Percentiles rank a stretch among this genome's conserved stretches.
Evolutionary conservation across 2,329 filamentous ascomycete species (phyloP).

Genomic region (Lecanicillium sp.): DNA sequence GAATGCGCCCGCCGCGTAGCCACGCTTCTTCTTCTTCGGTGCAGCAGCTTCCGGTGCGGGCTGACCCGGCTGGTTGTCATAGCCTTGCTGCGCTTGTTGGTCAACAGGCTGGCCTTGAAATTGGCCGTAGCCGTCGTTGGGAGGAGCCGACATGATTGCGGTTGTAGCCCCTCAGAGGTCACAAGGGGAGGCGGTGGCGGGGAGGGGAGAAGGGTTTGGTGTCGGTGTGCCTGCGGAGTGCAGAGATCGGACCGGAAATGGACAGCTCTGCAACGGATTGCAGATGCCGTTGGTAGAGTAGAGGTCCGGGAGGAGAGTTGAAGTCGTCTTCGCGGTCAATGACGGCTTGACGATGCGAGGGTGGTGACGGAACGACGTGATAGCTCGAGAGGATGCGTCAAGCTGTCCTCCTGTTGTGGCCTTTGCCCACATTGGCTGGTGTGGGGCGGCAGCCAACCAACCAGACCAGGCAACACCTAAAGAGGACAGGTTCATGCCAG

Average conservation of each 20-base stretch:
- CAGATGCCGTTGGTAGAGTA: neutral
- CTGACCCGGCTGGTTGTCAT: constrained; percentile 26
- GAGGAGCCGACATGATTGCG: constrained; percentile 48
- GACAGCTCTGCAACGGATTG: neutral
- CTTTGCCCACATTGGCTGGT: constrained; percentile 6
- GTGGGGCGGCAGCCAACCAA: constrained; percentile 4
- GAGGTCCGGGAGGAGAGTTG: neutral
- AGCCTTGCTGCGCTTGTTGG: constrained; percentile 28
- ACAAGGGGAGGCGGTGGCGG: constrained; percentile 15
- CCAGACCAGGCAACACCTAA: no score
- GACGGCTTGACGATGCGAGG: constrained; percentile 2
- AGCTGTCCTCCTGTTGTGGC: constrained; percentile 7
- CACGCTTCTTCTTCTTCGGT: constrained; percentile 78
- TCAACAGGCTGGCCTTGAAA: constrained; percentile 32
- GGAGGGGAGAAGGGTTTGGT: constrained; percentile 7
- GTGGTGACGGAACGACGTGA: constrained; percentile 7
- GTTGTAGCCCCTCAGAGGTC: constrained; percentile 5
- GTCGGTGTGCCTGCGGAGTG: constrained; percentile 2
- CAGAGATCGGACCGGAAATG: constrained; percentile 1
- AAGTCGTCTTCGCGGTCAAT: no score
- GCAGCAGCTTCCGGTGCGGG: constrained; percentile 27
- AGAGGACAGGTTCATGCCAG: neutral
- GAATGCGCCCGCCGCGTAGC: constrained; percentile 90
- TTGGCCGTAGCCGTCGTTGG: constrained; percentile 45
- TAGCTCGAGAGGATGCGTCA: constrained; percentile 1